Evolutionary conservation across 768 basidiomycete species (phyloP).

Genomic region (Pholiota microspora): DNA sequence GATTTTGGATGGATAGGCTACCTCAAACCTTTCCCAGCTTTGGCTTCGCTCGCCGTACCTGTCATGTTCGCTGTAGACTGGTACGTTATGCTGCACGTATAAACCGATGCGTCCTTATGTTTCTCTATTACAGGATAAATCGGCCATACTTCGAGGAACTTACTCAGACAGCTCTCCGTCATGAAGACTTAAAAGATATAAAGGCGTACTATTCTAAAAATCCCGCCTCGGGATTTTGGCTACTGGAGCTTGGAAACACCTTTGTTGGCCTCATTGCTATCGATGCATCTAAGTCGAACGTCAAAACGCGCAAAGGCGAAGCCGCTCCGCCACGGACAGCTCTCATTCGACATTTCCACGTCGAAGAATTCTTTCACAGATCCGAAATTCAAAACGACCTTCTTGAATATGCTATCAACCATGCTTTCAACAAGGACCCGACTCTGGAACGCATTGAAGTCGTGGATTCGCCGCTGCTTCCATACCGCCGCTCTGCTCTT

Average conservation of each 20-base stretch:
- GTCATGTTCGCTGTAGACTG: constrained; percentile 70
- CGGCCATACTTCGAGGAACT: constrained; percentile 63
- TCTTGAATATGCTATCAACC: constrained; percentile 52
- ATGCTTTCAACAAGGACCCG: constrained; percentile 49
- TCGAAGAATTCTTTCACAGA: constrained; percentile 61
- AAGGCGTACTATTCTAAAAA: constrained; percentile 54
- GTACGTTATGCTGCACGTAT: constrained; percentile 33
- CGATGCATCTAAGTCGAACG: constrained; percentile 50
- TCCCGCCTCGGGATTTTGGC: constrained; percentile 66
- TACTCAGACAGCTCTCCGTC: constrained; percentile 48
- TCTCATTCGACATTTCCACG: constrained; percentile 71
- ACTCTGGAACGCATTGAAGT: constrained; percentile 46
- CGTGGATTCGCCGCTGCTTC: constrained; percentile 46
- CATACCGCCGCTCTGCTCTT: constrained; percentile 46
- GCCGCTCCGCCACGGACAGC: constrained; percentile 42
- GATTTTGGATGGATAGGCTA: constrained; percentile 45
- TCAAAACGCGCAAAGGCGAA: constrained; percentile 19
- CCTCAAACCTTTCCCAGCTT: constrained; percentile 60
- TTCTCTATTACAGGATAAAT: constrained; percentile 53
- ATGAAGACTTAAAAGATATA: constrained; percentile 55
- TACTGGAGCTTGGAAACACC: constrained; percentile 56
- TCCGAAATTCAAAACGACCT: constrained; percentile 64
- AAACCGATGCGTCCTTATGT: not conserved
- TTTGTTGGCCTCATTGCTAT: constrained; percentile 71
- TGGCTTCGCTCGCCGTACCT: constrained; percentile 62